Evolutionary conservation across 306 rosid species (phyloP).

Genomic region (Cicer chorassanicum): DNA sequence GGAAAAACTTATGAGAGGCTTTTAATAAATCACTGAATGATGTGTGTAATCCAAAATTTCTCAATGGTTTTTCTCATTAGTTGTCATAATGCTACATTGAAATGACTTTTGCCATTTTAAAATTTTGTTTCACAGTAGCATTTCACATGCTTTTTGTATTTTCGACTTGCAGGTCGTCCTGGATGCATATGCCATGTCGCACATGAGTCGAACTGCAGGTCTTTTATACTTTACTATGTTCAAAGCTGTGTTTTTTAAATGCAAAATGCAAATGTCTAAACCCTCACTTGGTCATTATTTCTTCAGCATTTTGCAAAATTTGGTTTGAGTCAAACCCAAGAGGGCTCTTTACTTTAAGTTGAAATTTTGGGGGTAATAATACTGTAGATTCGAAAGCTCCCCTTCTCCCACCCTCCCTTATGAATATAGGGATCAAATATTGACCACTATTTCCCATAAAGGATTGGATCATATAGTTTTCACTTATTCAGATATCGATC

Average conservation of each 20-base stretch:
- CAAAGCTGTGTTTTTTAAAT: slow-evolving; percentile 28
- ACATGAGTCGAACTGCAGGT: slow-evolving; percentile 86
- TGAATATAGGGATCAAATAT: neutral
- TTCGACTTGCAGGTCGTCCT: slow-evolving; percentile 63
- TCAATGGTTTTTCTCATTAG: slow-evolving; percentile 20
- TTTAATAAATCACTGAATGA: slow-evolving; percentile 26
- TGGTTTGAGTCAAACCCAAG: slow-evolving; percentile 31
- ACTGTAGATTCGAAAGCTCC: slow-evolving; percentile 34
- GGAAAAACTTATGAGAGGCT: neutral
- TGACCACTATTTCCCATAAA: neutral
- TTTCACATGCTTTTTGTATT: slow-evolving; percentile 30
- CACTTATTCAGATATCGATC: neutral
- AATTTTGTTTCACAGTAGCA: slow-evolving; percentile 34
- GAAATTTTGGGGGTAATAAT: slow-evolving; percentile 32
- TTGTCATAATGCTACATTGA: slow-evolving; percentile 30
- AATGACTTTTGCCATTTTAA: slow-evolving; percentile 5
- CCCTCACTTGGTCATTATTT: slow-evolving; percentile 14
- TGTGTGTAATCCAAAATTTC: slow-evolving; percentile 21
- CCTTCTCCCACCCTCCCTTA: neutral
- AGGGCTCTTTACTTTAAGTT: slow-evolving; percentile 28
- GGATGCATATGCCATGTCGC: slow-evolving; percentile 91
- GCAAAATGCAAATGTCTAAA: slow-evolving; percentile 13
- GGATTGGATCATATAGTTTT: neutral
- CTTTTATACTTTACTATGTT: slow-evolving; percentile 39
- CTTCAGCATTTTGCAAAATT: slow-evolving; percentile 33